Percentiles rank a stretch among this genome's conserved stretches.
Conservation (phyloP, 2,329 filamentous ascomycete species). For the Cladosporium sp. region DNA sequence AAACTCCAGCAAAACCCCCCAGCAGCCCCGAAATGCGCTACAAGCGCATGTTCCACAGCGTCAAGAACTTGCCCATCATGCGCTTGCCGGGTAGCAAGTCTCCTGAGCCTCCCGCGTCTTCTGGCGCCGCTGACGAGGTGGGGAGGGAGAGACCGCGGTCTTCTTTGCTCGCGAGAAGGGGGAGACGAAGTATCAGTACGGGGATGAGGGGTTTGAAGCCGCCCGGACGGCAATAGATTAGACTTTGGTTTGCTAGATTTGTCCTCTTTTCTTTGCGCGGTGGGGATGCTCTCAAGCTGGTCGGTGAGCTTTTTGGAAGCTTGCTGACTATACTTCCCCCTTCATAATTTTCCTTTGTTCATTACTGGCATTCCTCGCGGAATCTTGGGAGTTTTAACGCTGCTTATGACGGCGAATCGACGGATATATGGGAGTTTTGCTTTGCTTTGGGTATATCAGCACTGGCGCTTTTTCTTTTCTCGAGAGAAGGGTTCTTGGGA, state of each 20-base stretch:
- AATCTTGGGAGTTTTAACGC: no score
- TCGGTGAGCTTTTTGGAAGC: no score
- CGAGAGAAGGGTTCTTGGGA: no score
- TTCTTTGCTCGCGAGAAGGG: slow-evolving; percentile 18
- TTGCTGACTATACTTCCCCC: no score
- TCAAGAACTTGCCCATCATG: background rate
- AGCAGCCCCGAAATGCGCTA: slow-evolving; percentile 39
- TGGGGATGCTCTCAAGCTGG: no score
- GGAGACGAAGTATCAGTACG: slow-evolving; percentile 26
- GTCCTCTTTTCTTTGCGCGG: background rate
- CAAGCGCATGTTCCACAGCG: slow-evolving; percentile 37
- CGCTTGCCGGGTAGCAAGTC: background rate
- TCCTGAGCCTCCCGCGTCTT: background rate
- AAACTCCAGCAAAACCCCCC: slow-evolving; percentile 13
- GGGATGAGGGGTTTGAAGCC: slow-evolving; percentile 24
- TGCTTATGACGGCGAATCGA: no score
- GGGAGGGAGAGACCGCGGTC: background rate
- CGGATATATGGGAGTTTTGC: no score
- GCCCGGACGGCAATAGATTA: slow-evolving; percentile 18
- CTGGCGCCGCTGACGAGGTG: background rate
- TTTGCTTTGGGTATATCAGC: no score
- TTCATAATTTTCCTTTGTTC: no score
- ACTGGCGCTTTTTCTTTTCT: no score
- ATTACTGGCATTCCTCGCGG: no score
- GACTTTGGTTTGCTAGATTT: background rate